Evolutionary conservation across 768 basidiomycete genomes (phyloP).

Genomic region (Termitomyces sp.): DNA sequence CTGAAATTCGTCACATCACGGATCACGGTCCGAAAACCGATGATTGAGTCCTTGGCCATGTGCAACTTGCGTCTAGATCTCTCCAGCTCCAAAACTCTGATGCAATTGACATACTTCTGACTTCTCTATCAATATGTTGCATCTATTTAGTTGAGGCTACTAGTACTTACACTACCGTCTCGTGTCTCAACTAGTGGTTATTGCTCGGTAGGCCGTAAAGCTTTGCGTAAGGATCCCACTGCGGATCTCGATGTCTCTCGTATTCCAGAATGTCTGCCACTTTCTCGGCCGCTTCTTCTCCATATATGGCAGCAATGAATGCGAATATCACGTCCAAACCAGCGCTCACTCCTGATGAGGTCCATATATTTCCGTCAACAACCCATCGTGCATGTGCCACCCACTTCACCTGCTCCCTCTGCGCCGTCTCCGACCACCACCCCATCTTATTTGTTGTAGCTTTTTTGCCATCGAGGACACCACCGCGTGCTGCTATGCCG

Average conservation of each 20-base stretch:
- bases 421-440: conserved; percentile 27
- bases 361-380: conserved; percentile 49
- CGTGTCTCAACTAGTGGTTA: not conserved
- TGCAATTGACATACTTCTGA: too few species aligned
- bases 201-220: conserved; percentile 25
- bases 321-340: conserved; percentile 39
- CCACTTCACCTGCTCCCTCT: conserved; percentile 39
- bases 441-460: conserved; percentile 45
- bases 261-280: conserved; percentile 37
- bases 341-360: conserved; percentile 45
- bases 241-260: conserved; percentile 34
- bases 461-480: conserved; percentile 40
- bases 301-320: conserved; percentile 36
- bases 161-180: too few species aligned
- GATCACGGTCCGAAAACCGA: too few species aligned
- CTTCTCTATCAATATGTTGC: too few species aligned
- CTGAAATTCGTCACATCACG: too few species aligned
- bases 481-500: conserved; percentile 37
- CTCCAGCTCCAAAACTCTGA: too few species aligned
- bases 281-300: conserved; percentile 29
- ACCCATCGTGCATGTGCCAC: conserved; percentile 47
- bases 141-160: too few species aligned
- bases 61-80: too few species aligned
- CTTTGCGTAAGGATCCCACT: conserved; percentile 39
- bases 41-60: too few species aligned